Evolutionary conservation across 2,329 filamentous ascomycete species (phyloP).

Genomic region (Rutstroemia sydowiana): DNA sequence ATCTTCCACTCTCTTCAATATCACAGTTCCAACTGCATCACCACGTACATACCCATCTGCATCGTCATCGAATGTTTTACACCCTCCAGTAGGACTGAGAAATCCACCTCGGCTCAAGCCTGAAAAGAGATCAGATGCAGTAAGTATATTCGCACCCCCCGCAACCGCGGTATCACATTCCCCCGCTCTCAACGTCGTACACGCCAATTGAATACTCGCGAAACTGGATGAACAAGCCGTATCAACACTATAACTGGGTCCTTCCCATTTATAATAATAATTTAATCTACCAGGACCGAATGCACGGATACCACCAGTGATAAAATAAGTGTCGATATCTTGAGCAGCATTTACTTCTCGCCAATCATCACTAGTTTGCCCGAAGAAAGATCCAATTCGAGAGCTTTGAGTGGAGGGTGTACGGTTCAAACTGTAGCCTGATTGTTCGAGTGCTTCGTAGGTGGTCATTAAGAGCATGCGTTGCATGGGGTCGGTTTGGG

Average conservation of each 20-base stretch:
- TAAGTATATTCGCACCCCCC: conserved; percentile 32
- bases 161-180: conserved; percentile 38
- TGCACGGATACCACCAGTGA: conserved; percentile 20
- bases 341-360: conserved; percentile 22
- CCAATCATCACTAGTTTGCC: conserved; percentile 22
- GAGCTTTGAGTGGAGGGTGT: conserved; percentile 34
- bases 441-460: conserved; percentile 74
- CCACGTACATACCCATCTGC: conserved; percentile 59
- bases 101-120: conserved; percentile 12
- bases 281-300: conserved; percentile 28
- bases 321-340: conserved; percentile 23
- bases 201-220: conserved; percentile 46
- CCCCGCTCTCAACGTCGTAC: conserved; percentile 39
- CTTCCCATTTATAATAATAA: conserved; percentile 35
- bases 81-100: conserved; percentile 15
- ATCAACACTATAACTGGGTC: conserved; percentile 48
- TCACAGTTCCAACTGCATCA: conserved; percentile 51
- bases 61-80: conserved; percentile 46
- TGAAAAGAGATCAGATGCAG: conserved; percentile 32
- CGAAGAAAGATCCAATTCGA: conserved; percentile 21
- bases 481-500: conserved; percentile 74
- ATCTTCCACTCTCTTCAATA: conserved; percentile 48
- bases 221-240: conserved; percentile 52
- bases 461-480: conserved; percentile 66
- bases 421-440: conserved; percentile 51